Conservation (phyloP, 441 rosid species). For the Adansonia gregorii region DNA sequence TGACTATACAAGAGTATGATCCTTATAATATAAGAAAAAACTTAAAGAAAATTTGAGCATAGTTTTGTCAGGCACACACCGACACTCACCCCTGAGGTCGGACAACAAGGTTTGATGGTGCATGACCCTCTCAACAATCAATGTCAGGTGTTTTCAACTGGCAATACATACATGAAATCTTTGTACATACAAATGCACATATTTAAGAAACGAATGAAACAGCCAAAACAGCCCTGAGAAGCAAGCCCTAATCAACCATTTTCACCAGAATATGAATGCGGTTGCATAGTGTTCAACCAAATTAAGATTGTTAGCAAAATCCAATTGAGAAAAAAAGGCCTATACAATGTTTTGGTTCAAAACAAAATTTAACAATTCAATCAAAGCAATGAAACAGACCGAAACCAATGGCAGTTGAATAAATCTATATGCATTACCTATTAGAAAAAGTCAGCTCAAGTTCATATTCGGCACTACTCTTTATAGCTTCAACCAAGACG, state of each 20-base stretch:
- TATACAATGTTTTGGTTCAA: background rate
- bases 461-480: slow-evolving; percentile 69
- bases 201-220: background rate
- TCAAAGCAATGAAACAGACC: slow-evolving; percentile 10
- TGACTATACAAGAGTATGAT: no score
- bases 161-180: background rate
- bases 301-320: background rate
- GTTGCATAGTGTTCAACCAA: background rate
- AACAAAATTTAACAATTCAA: slow-evolving; percentile 16
- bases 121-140: background rate
- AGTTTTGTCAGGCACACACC: no score
- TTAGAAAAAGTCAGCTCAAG: slow-evolving; percentile 80
- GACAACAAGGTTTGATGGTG: background rate
- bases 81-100: background rate
- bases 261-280: background rate
- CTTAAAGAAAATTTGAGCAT: no score
- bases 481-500: slow-evolving; percentile 75
- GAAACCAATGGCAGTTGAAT: background rate
- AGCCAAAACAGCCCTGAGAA: no score
- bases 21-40: no score
- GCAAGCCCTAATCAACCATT: background rate
- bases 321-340: background rate
- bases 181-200: background rate
- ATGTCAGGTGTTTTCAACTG: background rate
- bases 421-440: slow-evolving; percentile 47